Evolutionary conservation across 2,329 filamentous ascomycete species (phyloP).

Genomic region (Pseudohalonectria lignicola): DNA sequence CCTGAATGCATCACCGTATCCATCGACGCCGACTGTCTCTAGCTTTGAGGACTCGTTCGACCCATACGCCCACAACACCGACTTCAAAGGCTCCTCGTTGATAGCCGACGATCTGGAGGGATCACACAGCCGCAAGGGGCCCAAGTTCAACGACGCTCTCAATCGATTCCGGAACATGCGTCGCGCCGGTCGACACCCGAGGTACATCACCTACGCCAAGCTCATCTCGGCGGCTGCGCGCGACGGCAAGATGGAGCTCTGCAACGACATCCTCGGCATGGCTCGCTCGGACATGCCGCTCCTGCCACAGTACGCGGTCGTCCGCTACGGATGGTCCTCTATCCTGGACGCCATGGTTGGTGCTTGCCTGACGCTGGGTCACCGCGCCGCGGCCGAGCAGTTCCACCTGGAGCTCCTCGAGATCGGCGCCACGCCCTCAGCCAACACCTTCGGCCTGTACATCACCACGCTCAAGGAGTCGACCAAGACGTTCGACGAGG

Average conservation of each 20-base stretch:
- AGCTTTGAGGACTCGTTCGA: conserved; percentile 76
- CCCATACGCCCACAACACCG: conserved; percentile 80
- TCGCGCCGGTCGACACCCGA: conserved; percentile 77
- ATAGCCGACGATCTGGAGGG: conserved; percentile 88
- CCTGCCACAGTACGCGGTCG: conserved; percentile 70
- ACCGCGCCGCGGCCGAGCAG: conserved; percentile 69
- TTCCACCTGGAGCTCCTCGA: conserved; percentile 87
- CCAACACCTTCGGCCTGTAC: conserved; percentile 96
- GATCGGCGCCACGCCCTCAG: conserved; percentile 84
- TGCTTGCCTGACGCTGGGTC: conserved; percentile 73
- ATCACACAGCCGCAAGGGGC: conserved; percentile 58
- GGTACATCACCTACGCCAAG: conserved; percentile 96
- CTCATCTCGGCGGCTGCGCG: conserved; percentile 84
- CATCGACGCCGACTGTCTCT: conserved; percentile 44
- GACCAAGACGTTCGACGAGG: conserved; percentile 95
- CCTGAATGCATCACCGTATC: conserved; percentile 37
- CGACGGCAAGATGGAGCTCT: conserved; percentile 69
- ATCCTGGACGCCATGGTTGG: conserved; percentile 96
- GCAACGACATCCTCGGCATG: conserved; percentile 80
- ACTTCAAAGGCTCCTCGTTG: conserved; percentile 84
- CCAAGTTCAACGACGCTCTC: conserved; percentile 70
- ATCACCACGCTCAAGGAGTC: conserved; percentile 99
- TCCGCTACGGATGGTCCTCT: conserved; percentile 91
- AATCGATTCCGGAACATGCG: conserved; percentile 86
- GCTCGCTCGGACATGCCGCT: conserved; percentile 82